phyloP scores from a whole-genome alignment of 2,329 filamentous ascomycete species.

The Aspergillus cejpii region DNA sequence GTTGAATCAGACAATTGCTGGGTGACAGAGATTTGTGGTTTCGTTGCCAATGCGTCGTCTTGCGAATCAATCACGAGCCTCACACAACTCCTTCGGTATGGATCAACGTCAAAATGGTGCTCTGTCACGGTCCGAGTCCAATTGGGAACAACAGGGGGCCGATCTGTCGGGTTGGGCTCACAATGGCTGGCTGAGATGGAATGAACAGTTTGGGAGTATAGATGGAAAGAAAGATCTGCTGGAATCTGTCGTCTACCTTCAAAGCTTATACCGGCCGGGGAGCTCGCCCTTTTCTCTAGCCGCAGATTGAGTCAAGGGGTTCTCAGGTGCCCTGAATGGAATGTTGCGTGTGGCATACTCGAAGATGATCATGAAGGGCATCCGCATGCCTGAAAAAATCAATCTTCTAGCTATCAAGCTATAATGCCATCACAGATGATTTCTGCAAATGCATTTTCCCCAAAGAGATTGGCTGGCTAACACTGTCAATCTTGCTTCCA shows the following conservation, averaged over 20 bases:
- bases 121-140: not conserved
- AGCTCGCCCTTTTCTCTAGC: slow-evolving; percentile 5
- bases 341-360: slow-evolving; percentile 19
- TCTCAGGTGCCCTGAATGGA: slow-evolving; percentile 5
- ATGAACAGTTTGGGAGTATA: not conserved
- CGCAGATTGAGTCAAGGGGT: slow-evolving; percentile 11
- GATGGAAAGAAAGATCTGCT: slow-evolving; percentile 2
- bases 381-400: slow-evolving; percentile 14
- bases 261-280: slow-evolving; percentile 4
- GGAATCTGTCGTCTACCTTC: slow-evolving; percentile 6
- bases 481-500: slow-evolving; percentile 7
- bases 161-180: not conserved
- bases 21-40: slow-evolving; percentile 1
- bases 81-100: not conserved
- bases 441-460: slow-evolving; percentile 1
- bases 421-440: not conserved
- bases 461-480: slow-evolving; percentile 12
- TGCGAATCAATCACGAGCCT: not conserved
- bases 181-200: not conserved
- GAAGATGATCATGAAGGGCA: slow-evolving; percentile 11
- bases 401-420: slow-evolving; percentile 7
- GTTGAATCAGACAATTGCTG: slow-evolving; percentile 10
- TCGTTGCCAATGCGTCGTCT: slow-evolving; percentile 6
- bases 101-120: not conserved
- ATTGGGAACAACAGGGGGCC: not conserved